These are phyloP conservation scores for Myochromella boudieri DNA, from an alignment of 768 basidiomycete genomes.

Conservation along the genomic window DNA sequence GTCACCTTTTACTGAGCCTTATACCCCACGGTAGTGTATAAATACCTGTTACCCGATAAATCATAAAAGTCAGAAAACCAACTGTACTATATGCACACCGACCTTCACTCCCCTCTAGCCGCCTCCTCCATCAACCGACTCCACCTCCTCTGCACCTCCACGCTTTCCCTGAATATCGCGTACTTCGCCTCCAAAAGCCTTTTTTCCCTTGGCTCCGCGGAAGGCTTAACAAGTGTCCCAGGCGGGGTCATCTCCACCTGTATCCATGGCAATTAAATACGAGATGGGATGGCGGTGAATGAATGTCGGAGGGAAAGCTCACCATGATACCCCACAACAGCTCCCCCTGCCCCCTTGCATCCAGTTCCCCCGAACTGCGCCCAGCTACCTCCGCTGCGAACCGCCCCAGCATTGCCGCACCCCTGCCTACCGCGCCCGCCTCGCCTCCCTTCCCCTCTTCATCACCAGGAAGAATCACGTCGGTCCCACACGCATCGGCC, in stretches of 20 bases:
- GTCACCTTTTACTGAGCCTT: no score
- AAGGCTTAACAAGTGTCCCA: conserved; percentile 69
- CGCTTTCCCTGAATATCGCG: conserved; percentile 85
- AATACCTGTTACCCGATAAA: no score
- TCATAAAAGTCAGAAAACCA: neutral
- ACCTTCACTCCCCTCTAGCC: neutral
- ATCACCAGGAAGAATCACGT: conserved; percentile 80
- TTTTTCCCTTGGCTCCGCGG: conserved; percentile 60
- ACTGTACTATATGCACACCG: neutral
- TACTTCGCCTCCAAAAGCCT: conserved; percentile 89
- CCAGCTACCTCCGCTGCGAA: conserved; percentile 66
- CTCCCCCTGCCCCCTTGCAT: conserved; percentile 51
- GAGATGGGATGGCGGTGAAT: no score
- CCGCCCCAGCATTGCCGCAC: conserved; percentile 91
- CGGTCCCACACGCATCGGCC: conserved; percentile 80
- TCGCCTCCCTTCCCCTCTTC: no score
- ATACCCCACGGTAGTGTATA: no score
- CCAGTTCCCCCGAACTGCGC: conserved; percentile 22
- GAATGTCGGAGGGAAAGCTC: conserved; percentile 20
- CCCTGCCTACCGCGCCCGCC: conserved; percentile 84
- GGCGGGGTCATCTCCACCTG: conserved; percentile 92
- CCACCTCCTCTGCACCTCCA: conserved; percentile 90
- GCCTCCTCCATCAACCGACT: conserved; percentile 74
- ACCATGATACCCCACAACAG: conserved; percentile 93
- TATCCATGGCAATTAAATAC: conserved; percentile 41